Percentiles rank a stretch among this genome's conserved stretches.
phyloP scores from a whole-genome alignment of 169 alveolate species.

The Cryptosporidium sp. region DNA sequence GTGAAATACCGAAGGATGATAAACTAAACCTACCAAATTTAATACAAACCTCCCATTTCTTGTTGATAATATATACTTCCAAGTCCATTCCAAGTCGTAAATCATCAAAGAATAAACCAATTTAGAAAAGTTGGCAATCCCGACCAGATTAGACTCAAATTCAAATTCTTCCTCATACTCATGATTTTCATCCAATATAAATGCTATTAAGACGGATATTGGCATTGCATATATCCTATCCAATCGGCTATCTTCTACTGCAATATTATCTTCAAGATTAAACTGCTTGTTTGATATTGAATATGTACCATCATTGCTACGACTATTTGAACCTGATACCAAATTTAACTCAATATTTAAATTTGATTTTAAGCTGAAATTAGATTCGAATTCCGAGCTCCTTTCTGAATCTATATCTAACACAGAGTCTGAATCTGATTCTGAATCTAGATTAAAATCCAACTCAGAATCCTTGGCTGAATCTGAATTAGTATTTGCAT shows the following conservation, averaged over 20 bases:
- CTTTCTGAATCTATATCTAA: background rate
- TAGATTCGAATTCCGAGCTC: background rate
- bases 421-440: background rate
- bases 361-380: background rate
- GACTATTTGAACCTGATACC: background rate
- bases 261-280: background rate
- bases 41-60: background rate
- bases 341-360: background rate
- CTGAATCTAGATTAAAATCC: slow-evolving; percentile 11
- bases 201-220: slow-evolving; percentile 35
- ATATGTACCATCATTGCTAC: background rate
- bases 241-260: background rate
- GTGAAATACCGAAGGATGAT: slow-evolving; percentile 29
- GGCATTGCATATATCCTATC: slow-evolving; percentile 30
- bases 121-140: slow-evolving; percentile 31
- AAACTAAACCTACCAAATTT: background rate
- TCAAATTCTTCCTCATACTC: background rate
- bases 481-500: background rate
- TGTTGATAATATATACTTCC: slow-evolving; percentile 8
- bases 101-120: slow-evolving; percentile 28
- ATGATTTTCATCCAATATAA: background rate
- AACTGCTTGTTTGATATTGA: background rate
- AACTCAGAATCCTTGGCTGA: background rate
- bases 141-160: background rate
- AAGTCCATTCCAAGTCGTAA: slow-evolving; percentile 51